Evolutionary conservation across 2,329 filamentous ascomycete species (phyloP), one percentile per base, ranked within the genome.

Genomic region (Coniosporium tulheliwenetii): DNA sequence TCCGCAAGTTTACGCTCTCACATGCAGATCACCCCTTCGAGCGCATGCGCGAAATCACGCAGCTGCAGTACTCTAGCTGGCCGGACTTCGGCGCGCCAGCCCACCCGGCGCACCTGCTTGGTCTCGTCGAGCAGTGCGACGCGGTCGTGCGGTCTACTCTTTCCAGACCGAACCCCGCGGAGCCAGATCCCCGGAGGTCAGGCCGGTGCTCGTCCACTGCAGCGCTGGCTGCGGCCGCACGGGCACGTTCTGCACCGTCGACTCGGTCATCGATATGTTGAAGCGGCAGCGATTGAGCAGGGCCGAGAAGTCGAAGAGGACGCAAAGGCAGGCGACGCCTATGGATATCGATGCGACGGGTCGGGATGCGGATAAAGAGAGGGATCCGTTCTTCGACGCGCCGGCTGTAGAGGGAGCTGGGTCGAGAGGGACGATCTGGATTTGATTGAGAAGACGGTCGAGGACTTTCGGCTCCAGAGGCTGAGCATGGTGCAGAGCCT

Each of bases 401-500:
- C 52, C 59, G 26, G 49, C 48, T 10, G 48, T 54, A 33, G 52
- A 58, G 70, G 70, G 1, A 64, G 63, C 13, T 93, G 83, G 82
- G 56, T 87, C n/a, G 61, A 69, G 10, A 70, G 81, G 45, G 76
- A 84, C 37, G 70, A 75, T 19, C 55, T 83, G 2, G 91, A 98
- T 57, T 61, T 96, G 44, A 78, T 98, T 38, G 79, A 84, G 46
- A 79, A 77, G 56, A 91, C 87, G 0, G 89, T 98, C 1, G 82
- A 91, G 50, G 86, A 95, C 51, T 94, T 98, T 59, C 71, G 91
- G 42, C 68, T 73, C 38, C 91, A 98, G 63, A 70, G 91, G 48
- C 64, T 95, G 14, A 95, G 86, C 60, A 98, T 96, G 87, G 89
- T 98, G 36, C 91, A 96, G 61, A 95, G 82, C 52, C 64, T 96